These are phyloP conservation scores for Boechera stricta DNA, from an alignment of 345 rosid genomes.

Conservation along the genomic window DNA sequence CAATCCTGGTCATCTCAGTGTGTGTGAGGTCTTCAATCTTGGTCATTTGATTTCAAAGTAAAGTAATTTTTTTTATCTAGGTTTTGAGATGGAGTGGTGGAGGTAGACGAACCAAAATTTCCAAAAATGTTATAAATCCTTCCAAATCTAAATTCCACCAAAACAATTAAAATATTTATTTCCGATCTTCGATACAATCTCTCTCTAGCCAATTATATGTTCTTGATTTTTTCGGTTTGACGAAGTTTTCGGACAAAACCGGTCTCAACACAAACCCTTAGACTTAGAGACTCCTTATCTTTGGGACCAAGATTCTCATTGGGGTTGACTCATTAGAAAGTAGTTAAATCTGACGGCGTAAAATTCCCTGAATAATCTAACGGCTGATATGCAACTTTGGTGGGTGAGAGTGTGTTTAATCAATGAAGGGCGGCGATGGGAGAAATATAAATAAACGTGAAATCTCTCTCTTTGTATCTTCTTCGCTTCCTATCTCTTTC, in stretches of 20 bases:
- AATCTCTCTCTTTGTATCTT: constrained; percentile 4
- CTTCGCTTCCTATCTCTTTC: constrained; percentile 38
- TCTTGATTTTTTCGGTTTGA: constrained; percentile 1
- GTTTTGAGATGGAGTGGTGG: no score
- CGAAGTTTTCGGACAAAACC: constrained; percentile 22
- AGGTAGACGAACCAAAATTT: no score
- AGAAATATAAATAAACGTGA: neutral
- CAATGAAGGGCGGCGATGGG: constrained; percentile 39
- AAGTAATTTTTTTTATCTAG: no score
- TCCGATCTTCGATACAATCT: no score
- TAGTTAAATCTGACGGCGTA: constrained; percentile 21
- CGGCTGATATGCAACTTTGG: constrained; percentile 12
- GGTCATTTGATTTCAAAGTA: no score
- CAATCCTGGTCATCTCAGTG: no score
- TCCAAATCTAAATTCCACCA: no score
- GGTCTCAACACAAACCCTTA: constrained; percentile 15
- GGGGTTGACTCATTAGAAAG: constrained; percentile 2
- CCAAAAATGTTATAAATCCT: no score
- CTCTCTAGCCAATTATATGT: neutral
- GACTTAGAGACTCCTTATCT: neutral
- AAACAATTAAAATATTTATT: no score
- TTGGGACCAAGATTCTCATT: neutral
- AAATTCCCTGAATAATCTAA: constrained; percentile 4
- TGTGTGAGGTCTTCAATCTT: no score
- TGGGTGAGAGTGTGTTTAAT: constrained; percentile 19